Evolutionary conservation across 345 rosid genomes (phyloP).

Genomic region (Linum trigynum): DNA sequence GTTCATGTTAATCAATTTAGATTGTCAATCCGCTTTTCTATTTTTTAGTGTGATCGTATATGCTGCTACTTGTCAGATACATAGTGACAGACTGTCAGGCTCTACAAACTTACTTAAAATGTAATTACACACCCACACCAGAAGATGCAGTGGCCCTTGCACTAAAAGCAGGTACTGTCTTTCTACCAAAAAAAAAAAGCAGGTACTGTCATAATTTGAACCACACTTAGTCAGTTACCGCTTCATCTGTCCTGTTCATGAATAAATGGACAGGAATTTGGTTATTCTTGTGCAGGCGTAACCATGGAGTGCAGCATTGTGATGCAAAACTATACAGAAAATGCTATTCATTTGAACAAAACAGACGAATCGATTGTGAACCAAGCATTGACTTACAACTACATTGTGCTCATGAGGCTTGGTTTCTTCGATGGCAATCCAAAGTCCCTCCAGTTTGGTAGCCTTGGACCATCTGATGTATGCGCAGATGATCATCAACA

Average conservation of each 20-base stretch:
- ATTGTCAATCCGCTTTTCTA: not conserved
- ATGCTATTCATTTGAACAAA: slow-evolving; percentile 23
- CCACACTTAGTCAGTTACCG: too few relatives aligned
- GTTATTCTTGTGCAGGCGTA: slow-evolving; percentile 22
- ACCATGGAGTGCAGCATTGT: slow-evolving; percentile 42
- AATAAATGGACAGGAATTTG: too few relatives aligned
- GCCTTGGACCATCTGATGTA: slow-evolving; percentile 41
- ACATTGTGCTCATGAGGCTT: slow-evolving; percentile 38
- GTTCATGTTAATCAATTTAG: not conserved
- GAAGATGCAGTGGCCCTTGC: slow-evolving; percentile 26
- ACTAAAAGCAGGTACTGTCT: slow-evolving; percentile 35
- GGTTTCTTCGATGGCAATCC: slow-evolving; percentile 55
- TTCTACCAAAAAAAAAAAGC: too few relatives aligned
- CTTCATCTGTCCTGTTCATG: too few relatives aligned
- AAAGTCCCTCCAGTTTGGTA: slow-evolving; percentile 24
- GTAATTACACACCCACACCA: slow-evolving; percentile 13
- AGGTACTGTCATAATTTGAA: slow-evolving; percentile 13
- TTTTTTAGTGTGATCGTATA: not conserved
- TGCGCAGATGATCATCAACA: slow-evolving; percentile 30
- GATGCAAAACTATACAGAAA: slow-evolving; percentile 31
- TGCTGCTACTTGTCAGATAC: slow-evolving; percentile 3
- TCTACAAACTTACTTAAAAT: slow-evolving; percentile 5
- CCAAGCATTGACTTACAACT: slow-evolving; percentile 32
- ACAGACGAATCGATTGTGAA: slow-evolving; percentile 35
- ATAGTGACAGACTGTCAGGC: slow-evolving; percentile 18